phyloP scores from a whole-genome alignment of 225 moss, liverwort and hornwort species.

The Neckera pumila region DNA sequence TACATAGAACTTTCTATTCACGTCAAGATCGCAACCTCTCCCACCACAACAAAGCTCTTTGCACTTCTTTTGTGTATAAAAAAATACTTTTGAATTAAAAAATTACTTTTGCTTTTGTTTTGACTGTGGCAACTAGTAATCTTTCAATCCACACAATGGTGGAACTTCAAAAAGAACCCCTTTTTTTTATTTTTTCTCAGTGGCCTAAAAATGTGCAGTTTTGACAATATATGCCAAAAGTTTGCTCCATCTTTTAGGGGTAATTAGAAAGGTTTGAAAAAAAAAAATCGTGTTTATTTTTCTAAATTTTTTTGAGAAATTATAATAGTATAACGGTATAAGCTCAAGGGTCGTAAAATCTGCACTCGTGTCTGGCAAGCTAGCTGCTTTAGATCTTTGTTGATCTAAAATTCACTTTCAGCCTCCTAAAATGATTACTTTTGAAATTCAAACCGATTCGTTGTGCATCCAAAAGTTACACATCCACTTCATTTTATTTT shows the following conservation, averaged over 20 bases:
- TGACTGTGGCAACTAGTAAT: no score
- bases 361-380: background rate
- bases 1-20: no score
- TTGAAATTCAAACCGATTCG: background rate
- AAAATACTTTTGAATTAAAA: no score
- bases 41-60: no score
- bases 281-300: background rate
- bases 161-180: no score
- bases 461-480: background rate
- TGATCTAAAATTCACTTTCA: no score
- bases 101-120: no score
- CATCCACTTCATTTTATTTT: background rate
- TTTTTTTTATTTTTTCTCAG: background rate
- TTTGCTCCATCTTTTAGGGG: background rate
- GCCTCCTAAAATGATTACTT: background rate
- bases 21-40: no score
- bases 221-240: background rate
- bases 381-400: no score
- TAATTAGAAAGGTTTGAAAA: background rate
- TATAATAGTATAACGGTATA: background rate
- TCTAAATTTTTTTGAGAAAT: background rate
- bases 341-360: background rate
- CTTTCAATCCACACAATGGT: no score
- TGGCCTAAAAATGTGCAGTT: background rate
- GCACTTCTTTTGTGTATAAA: no score